Conservation (phyloP, 306 rosid species). For the Castanospermum australe region DNA sequence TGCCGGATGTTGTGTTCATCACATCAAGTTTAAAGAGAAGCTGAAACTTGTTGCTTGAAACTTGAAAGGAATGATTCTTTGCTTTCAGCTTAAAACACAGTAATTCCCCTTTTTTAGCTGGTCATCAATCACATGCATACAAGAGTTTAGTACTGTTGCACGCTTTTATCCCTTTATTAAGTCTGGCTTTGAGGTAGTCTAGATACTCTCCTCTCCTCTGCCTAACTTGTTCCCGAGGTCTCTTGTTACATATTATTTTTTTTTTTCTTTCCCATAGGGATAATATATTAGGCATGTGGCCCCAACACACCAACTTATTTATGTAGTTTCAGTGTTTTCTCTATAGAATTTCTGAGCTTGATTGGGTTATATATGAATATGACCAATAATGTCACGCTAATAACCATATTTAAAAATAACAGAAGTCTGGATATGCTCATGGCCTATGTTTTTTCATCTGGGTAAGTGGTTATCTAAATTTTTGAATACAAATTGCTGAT, state of each 20-base stretch:
- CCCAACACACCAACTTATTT: constrained; percentile 18
- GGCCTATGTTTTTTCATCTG: constrained; percentile 18
- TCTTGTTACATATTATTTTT: neutral
- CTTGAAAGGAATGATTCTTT: constrained; percentile 52
- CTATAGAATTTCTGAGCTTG: constrained; percentile 23
- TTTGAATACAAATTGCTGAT: constrained; percentile 13
- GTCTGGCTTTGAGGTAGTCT: constrained; percentile 44
- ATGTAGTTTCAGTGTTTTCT: constrained; percentile 30
- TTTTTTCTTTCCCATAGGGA: neutral
- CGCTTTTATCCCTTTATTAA: constrained; percentile 12
- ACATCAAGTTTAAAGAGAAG: neutral
- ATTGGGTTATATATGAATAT: constrained; percentile 9
- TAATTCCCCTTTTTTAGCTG: constrained; percentile 20
- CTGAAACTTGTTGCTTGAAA: neutral
- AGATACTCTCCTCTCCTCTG: constrained; percentile 26
- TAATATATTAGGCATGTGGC: constrained; percentile 39
- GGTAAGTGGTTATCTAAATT: constrained; percentile 36
- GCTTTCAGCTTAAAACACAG: constrained; percentile 49
- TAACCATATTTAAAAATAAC: neutral
- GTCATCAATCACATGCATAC: constrained; percentile 18
- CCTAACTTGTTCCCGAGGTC: neutral
- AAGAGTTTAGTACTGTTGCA: constrained; percentile 8
- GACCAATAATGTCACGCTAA: neutral
- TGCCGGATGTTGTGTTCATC: no score
- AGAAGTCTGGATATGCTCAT: constrained; percentile 20